Percentiles rank a stretch among this genome's conserved stretches.
Evolutionary conservation across 495 filamentous ascomycete genomes (phyloP).

Genomic region (Saxophila tyrrhenica): DNA sequence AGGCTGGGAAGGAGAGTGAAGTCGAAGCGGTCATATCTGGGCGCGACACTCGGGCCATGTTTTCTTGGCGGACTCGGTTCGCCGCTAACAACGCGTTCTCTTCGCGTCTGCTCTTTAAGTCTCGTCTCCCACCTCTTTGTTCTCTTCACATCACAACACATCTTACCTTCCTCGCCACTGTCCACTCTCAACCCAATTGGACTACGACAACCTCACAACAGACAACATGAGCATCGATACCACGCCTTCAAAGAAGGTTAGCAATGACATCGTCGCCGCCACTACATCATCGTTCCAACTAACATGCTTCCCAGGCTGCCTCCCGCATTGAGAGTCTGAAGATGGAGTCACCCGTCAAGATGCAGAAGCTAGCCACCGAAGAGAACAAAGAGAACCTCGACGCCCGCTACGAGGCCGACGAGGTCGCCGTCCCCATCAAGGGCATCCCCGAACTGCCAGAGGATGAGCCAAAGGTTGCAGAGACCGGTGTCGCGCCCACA

Average conservation of each 20-base stretch:
- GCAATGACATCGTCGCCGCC: conserved; percentile 10
- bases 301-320: conserved; percentile 14
- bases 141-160: not conserved
- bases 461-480: conserved; percentile 36
- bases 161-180: not conserved
- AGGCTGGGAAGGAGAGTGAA: too few species aligned
- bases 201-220: not conserved
- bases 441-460: conserved; percentile 44
- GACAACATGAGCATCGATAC: conserved; percentile 20
- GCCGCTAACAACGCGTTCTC: not conserved
- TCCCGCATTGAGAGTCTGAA: conserved; percentile 52
- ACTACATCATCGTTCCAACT: not conserved
- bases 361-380: conserved; percentile 56
- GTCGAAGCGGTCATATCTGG: too few species aligned
- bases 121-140: not conserved
- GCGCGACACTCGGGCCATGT: too few species aligned
- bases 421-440: conserved; percentile 44
- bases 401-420: conserved; percentile 36
- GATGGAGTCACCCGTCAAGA: conserved; percentile 90
- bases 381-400: conserved; percentile 71
- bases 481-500: conserved; percentile 28
- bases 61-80: too few species aligned
- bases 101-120: not conserved
- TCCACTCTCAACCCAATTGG: not conserved
- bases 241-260: conserved; percentile 24